phyloP scores from a whole-genome alignment of 345 rosid species.

The Balakata baccata region DNA sequence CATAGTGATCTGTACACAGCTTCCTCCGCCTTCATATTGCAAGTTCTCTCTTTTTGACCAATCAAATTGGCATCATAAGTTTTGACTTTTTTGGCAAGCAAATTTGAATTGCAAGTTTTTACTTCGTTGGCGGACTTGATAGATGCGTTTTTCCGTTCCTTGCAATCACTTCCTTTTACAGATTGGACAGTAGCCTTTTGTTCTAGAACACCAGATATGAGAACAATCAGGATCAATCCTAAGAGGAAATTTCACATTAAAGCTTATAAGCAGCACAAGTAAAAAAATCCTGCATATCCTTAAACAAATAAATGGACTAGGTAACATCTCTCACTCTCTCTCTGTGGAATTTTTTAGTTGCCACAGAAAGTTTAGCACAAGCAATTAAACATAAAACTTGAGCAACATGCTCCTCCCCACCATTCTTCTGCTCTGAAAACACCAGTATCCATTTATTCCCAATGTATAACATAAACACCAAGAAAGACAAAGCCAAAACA shows the following conservation, averaged over 20 bases:
- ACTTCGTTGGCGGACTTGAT: not conserved
- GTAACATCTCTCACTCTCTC: no score
- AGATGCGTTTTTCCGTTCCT: not conserved
- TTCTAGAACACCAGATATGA: not conserved
- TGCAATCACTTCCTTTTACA: not conserved
- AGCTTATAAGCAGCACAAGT: not conserved
- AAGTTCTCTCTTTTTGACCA: conserved; percentile 5
- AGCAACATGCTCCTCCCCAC: not conserved
- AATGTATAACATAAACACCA: not conserved
- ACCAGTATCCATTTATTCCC: not conserved
- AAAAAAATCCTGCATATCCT: not conserved
- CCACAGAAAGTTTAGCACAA: not conserved
- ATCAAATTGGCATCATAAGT: not conserved
- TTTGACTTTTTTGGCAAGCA: not conserved
- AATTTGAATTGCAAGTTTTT: not conserved
- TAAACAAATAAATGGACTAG: not conserved
- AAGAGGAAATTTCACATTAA: not conserved
- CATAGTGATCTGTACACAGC: not conserved
- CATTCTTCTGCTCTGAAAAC: not conserved
- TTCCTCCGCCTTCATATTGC: conserved; percentile 1
- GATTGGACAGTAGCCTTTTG: not conserved
- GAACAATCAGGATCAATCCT: not conserved
- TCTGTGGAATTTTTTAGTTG: not conserved
- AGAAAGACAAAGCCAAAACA: not conserved
- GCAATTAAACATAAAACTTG: no score